Evolutionary conservation across 352 stramenopile genomes (phyloP).

Genomic region (Pythium brachiatum): DNA sequence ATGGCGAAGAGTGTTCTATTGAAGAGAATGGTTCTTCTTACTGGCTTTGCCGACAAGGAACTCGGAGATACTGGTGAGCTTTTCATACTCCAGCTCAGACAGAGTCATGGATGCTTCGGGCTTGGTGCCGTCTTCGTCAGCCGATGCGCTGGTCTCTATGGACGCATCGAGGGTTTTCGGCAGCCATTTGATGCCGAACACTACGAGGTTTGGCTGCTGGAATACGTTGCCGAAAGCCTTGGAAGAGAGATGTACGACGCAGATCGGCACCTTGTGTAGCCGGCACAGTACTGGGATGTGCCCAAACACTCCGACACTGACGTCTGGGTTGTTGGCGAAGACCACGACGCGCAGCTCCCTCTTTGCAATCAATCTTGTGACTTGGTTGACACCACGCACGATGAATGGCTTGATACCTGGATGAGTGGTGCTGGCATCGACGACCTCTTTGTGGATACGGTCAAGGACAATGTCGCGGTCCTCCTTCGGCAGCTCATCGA

Average conservation of each 20-base stretch:
- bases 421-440: constrained; percentile 13
- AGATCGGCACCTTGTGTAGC: constrained; percentile 63
- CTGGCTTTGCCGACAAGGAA: constrained; percentile 69
- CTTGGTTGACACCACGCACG: constrained; percentile 58
- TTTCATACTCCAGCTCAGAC: constrained; percentile 32
- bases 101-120: constrained; percentile 1
- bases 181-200: constrained; percentile 45
- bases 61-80: constrained; percentile 50
- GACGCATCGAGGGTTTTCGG: constrained; percentile 2
- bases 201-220: constrained; percentile 48
- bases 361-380: constrained; percentile 38
- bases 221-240: constrained; percentile 61
- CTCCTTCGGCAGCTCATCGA: constrained; percentile 61
- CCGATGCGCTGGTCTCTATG: neutral
- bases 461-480: constrained; percentile 80
- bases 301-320: constrained; percentile 39
- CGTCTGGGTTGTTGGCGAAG: constrained; percentile 64
- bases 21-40: constrained; percentile 34
- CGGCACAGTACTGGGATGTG: constrained; percentile 70
- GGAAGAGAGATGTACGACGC: constrained; percentile 69
- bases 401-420: constrained; percentile 27
- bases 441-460: constrained; percentile 64
- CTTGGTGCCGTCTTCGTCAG: neutral
- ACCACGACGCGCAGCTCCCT: constrained; percentile 57
- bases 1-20: constrained; percentile 1